These are phyloP conservation scores for Rhizophora mangle DNA, from an alignment of 345 rosid genomes.

Conservation along the genomic window DNA sequence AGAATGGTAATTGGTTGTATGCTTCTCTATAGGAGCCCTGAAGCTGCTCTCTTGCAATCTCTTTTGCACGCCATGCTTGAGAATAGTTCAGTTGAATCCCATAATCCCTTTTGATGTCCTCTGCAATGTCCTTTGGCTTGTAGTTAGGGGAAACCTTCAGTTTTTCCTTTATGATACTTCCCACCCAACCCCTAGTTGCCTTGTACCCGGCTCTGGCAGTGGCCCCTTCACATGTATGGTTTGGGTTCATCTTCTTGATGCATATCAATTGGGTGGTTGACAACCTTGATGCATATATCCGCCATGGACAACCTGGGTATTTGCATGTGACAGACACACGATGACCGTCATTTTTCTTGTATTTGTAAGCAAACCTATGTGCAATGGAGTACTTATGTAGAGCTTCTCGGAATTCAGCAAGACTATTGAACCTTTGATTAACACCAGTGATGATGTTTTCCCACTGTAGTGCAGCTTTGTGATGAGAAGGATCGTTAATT, in stretches of 20 bases:
- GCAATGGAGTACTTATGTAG: constrained; percentile 84
- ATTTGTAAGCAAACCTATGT: constrained; percentile 78
- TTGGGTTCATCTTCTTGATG: constrained; percentile 77
- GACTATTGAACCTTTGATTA: constrained; percentile 79
- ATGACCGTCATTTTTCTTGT: constrained; percentile 80
- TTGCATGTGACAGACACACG: constrained; percentile 90
- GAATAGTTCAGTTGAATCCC: constrained; percentile 91
- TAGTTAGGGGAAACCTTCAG: constrained; percentile 77
- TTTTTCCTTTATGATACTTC: constrained; percentile 88
- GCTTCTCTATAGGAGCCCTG: constrained; percentile 91
- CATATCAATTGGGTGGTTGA: constrained; percentile 84
- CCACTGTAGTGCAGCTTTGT: constrained; percentile 73
- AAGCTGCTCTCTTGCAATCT: constrained; percentile 92
- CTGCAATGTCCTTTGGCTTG: constrained; percentile 86
- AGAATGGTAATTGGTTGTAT: constrained; percentile 69
- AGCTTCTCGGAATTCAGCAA: constrained; percentile 80
- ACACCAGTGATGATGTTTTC: constrained; percentile 84
- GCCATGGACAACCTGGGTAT: constrained; percentile 86
- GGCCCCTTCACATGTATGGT: constrained; percentile 87
- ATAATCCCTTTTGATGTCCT: constrained; percentile 82
- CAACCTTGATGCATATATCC: constrained; percentile 82
- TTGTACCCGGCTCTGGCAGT: constrained; percentile 72
- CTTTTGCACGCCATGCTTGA: constrained; percentile 95
- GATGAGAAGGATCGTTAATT: constrained; percentile 41
- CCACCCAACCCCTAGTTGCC: constrained; percentile 92